Percentiles rank a stretch among this genome's conserved stretches.
Evolutionary conservation across 208 protist genomes (phyloP).

Genomic region (Leishmania aethiopica): DNA sequence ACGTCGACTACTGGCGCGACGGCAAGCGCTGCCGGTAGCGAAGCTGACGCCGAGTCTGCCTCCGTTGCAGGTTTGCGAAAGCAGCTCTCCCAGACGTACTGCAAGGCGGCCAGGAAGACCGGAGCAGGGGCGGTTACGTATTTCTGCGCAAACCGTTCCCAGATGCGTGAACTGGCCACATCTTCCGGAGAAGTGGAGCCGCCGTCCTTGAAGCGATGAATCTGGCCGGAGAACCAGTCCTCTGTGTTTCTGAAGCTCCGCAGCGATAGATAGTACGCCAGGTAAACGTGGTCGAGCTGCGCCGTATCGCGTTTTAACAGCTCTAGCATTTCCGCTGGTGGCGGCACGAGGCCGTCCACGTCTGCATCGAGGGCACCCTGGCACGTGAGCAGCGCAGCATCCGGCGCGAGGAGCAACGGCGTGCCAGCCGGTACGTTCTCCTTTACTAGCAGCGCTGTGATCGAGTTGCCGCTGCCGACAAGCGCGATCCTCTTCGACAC

Average conservation of each 20-base stretch:
- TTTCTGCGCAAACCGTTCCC: conserved; percentile 15
- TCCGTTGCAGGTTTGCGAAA: conserved; percentile 24
- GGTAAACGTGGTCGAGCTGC: conserved; percentile 23
- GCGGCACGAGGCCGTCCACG: conserved; percentile 37
- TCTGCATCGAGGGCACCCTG: conserved; percentile 36
- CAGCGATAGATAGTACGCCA: conserved; percentile 38
- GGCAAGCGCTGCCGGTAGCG: conserved; percentile 1
- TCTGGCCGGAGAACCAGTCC: conserved; percentile 26
- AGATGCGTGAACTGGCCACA: conserved; percentile 5
- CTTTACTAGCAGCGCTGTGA: conserved; percentile 1
- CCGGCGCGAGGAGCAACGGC: conserved; percentile 28
- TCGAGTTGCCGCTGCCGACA: not conserved
- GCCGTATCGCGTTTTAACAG: conserved; percentile 12
- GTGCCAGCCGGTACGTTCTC: conserved; percentile 7
- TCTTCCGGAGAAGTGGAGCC: not conserved
- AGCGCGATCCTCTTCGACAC: conserved; percentile 27
- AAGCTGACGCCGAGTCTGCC: not conserved
- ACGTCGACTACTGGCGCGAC: conserved; percentile 24
- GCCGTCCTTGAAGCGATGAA: conserved; percentile 5
- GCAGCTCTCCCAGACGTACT: conserved; percentile 21
- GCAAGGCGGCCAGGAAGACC: conserved; percentile 27
- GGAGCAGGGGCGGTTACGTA: conserved; percentile 33
- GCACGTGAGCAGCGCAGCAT: conserved; percentile 29
- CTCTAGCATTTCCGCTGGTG: conserved; percentile 36
- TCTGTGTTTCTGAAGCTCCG: conserved; percentile 16